Conservation (phyloP, 2,329 filamentous ascomycete genomes). For the Neurospora sp. region DNA sequence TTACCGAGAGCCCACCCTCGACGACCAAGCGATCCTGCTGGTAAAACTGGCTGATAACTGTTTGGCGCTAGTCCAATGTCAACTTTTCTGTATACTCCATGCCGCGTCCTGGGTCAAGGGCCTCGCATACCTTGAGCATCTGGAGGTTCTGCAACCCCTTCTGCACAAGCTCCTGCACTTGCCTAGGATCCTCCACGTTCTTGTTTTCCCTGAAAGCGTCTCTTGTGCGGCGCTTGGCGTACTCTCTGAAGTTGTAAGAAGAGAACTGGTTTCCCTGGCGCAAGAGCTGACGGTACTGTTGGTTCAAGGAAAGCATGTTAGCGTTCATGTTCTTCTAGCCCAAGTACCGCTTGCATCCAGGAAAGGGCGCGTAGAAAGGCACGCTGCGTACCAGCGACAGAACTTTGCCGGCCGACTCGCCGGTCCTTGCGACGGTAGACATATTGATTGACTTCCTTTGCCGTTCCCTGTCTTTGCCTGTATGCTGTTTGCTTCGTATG, state of each 20-base stretch:
- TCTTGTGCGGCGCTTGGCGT: constrained; percentile 79
- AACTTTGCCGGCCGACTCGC: constrained; percentile 47
- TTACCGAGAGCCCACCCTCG: constrained; percentile 71
- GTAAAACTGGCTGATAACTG: constrained; percentile 88
- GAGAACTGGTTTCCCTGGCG: constrained; percentile 80
- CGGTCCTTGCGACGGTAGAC: constrained; percentile 13
- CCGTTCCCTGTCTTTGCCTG: not conserved
- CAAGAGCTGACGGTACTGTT: constrained; percentile 82
- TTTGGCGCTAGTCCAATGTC: constrained; percentile 63
- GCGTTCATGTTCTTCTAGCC: not conserved
- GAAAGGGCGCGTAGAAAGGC: not conserved
- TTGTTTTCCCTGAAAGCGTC: constrained; percentile 84
- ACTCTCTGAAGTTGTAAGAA: constrained; percentile 96
- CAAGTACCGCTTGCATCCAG: not conserved
- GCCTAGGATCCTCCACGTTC: constrained; percentile 59
- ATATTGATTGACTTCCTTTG: not conserved
- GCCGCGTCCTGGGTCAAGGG: not conserved
- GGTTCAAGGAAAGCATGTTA: not conserved
- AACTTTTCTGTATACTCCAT: constrained; percentile 6
- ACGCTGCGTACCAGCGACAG: constrained; percentile 28
- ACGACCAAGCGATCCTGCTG: constrained; percentile 86
- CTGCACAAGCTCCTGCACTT: constrained; percentile 81
- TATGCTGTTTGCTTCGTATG: not conserved
- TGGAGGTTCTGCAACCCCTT: constrained; percentile 80
- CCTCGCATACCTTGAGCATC: constrained; percentile 65